phyloP scores from a whole-genome alignment of 345 rosid genomes.

The Eucalyptus tenuipes region DNA sequence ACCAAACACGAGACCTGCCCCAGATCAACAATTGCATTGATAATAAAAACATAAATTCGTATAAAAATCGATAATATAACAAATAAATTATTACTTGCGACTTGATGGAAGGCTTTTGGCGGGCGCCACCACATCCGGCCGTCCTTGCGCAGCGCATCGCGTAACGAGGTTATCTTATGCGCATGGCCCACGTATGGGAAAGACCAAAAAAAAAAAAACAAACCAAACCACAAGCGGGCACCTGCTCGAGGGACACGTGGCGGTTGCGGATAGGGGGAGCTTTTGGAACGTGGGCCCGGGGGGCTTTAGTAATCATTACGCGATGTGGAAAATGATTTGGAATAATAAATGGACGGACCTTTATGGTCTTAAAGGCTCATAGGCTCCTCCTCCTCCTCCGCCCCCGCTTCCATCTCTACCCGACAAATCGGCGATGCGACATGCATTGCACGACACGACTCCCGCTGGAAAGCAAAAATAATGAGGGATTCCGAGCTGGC shows the following conservation, averaged over 20 bases:
- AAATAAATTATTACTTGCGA: not conserved
- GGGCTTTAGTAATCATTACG: not conserved
- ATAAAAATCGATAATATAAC: not conserved
- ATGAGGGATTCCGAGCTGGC: not conserved
- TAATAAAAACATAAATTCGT: not conserved
- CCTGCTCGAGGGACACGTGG: not conserved
- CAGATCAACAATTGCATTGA: not conserved
- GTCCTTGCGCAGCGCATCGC: not conserved
- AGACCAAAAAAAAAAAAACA: not conserved
- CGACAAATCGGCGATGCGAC: not conserved
- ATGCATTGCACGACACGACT: not conserved
- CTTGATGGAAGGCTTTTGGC: not conserved
- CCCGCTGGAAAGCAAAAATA: not conserved
- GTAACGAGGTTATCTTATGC: not conserved
- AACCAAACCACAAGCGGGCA: no score
- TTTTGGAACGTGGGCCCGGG: not conserved
- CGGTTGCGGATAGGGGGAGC: not conserved
- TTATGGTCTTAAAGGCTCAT: not conserved
- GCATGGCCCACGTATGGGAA: not conserved
- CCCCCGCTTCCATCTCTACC: not conserved
- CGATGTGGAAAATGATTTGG: not conserved
- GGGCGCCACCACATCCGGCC: not conserved
- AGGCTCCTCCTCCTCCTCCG: no score
- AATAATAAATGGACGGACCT: not conserved
- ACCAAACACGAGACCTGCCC: not conserved